Percentiles rank a stretch among this genome's conserved stretches.
Evolutionary conservation across 1,284 basidiomycete species (phyloP).

Genomic region (Trametes pubescens): DNA sequence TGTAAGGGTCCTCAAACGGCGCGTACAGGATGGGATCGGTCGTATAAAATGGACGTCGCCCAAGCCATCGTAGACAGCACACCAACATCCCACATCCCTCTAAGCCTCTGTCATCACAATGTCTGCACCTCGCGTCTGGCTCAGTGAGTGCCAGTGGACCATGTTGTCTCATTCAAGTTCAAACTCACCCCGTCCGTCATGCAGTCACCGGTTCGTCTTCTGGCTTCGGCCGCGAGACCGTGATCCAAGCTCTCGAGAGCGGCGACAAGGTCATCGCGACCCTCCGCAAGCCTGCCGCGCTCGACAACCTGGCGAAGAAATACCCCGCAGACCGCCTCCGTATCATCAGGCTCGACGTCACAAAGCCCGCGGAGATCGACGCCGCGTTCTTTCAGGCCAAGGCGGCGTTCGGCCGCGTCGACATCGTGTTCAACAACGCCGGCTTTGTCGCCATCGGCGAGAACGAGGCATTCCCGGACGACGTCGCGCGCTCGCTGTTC

Average conservation of each 20-base stretch:
- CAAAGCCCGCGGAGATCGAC: conserved; percentile 38
- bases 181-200: background rate
- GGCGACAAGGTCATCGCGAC: conserved; percentile 45
- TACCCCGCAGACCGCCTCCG: conserved; percentile 40
- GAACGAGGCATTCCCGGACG: conserved; percentile 41
- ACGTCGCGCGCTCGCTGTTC: conserved; percentile 44
- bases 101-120: conserved; percentile 1
- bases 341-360: conserved; percentile 51
- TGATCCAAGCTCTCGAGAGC: conserved; percentile 35
- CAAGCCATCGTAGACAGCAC: background rate
- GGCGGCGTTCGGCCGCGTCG: conserved; percentile 48
- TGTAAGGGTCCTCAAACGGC: too few species aligned
- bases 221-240: conserved; percentile 42
- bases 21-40: too few species aligned
- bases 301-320: conserved; percentile 32
- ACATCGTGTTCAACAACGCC: conserved; percentile 56
- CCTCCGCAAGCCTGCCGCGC: conserved; percentile 40
- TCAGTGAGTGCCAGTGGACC: conserved; percentile 18
- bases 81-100: background rate
- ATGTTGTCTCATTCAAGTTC: background rate
- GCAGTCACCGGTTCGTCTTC: conserved; percentile 46
- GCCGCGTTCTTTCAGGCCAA: conserved; percentile 46
- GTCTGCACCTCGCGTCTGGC: conserved; percentile 27
- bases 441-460: conserved; percentile 43
- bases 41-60: background rate